Percentiles rank a stretch among this genome's conserved stretches.
phyloP scores from a whole-genome alignment of 352 stramenopile genomes.

The Phytophthora cactorum region DNA sequence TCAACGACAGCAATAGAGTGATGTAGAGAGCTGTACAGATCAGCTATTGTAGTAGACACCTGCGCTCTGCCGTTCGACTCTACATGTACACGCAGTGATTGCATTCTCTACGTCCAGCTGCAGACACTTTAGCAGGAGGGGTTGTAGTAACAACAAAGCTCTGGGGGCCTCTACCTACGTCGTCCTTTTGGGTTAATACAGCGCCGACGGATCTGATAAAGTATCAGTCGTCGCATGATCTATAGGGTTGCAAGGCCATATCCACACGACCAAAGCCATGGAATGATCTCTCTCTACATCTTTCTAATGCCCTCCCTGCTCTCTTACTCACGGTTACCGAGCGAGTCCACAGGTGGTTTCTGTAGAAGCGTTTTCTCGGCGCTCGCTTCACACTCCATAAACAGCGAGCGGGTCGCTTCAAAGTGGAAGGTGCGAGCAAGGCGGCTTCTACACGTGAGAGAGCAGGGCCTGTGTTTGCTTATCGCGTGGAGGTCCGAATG shows the following conservation, averaged over 20 bases:
- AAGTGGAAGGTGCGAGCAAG: conserved; percentile 22
- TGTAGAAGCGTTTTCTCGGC: conserved; percentile 33
- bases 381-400: conserved; percentile 14
- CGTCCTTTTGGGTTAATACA: conserved; percentile 12
- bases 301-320: conserved; percentile 5
- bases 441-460: conserved; percentile 30
- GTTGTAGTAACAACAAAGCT: neutral
- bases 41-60: neutral
- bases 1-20: neutral
- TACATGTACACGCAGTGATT: neutral
- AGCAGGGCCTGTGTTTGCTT: conserved; percentile 26
- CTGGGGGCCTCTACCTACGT: neutral
- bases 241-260: neutral
- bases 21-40: conserved; percentile 2
- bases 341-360: neutral
- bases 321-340: conserved; percentile 13
- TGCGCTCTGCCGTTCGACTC: conserved; percentile 1
- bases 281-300: neutral
- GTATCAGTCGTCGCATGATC: neutral
- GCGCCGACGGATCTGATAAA: conserved; percentile 2
- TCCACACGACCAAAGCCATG: neutral
- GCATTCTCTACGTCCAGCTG: conserved; percentile 25
- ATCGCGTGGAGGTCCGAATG: neutral
- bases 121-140: conserved; percentile 21
- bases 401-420: conserved; percentile 1